These are phyloP conservation scores for Camelina neglecta DNA, from an alignment of 345 rosid species.

Conservation along the genomic window DNA sequence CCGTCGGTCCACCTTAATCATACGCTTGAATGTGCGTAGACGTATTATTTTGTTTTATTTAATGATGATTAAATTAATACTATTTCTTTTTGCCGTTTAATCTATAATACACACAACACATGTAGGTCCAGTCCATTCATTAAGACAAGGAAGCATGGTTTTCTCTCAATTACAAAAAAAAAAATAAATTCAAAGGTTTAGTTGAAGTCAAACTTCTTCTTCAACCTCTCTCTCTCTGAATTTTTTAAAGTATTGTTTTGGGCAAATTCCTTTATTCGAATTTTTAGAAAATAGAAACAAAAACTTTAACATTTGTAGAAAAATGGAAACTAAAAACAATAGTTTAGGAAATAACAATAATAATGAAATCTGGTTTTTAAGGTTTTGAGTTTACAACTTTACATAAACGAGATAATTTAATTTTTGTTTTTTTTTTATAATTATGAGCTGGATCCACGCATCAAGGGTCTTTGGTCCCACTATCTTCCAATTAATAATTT, in stretches of 20 bases:
- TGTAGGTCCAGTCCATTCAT: conserved; percentile 42
- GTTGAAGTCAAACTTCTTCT: neutral
- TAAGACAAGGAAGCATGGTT: conserved; percentile 21
- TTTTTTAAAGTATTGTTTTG: no score
- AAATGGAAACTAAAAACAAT: conserved; percentile 6
- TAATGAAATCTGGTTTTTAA: conserved; percentile 17
- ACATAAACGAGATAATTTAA: conserved; percentile 44
- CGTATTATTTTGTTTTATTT: conserved; percentile 45
- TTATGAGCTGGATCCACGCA: conserved; percentile 92
- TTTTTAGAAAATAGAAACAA: neutral
- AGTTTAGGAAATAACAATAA: conserved; percentile 14
- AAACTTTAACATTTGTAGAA: neutral
- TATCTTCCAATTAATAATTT: conserved; percentile 30
- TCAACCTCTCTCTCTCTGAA: neutral
- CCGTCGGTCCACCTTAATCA: conserved; percentile 27
- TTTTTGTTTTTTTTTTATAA: conserved; percentile 50
- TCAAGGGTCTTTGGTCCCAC: conserved; percentile 60
- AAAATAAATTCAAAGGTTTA: neutral
- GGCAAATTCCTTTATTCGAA: conserved; percentile 11
- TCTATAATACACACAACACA: conserved; percentile 10
- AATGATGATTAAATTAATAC: conserved; percentile 25
- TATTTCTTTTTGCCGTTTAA: conserved; percentile 11
- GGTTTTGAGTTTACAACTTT: conserved; percentile 33
- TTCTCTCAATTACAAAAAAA: conserved; percentile 11
- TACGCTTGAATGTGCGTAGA: conserved; percentile 47